Conservation (phyloP, 768 basidiomycete genomes). For the Lactarius hatsudake region DNA sequence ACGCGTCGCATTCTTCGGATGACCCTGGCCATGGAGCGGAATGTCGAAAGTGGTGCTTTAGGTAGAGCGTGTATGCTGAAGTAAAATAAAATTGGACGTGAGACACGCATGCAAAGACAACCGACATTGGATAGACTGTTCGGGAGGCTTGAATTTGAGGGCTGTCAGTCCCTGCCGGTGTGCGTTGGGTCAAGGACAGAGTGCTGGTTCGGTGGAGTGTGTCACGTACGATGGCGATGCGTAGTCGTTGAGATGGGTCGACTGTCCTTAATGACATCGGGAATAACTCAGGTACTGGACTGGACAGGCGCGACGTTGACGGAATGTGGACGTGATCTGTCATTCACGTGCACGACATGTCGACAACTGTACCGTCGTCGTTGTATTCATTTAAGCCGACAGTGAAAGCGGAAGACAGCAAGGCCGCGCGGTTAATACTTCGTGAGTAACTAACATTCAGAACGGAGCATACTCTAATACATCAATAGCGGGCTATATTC, state of each 20-base stretch:
- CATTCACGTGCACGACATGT: background rate
- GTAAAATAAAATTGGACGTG: background rate
- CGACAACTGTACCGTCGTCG: background rate
- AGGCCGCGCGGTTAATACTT: background rate
- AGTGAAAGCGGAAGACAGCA: background rate
- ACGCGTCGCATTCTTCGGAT: conserved; percentile 11
- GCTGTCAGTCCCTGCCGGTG: conserved; percentile 9
- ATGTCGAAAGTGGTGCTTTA: conserved; percentile 8
- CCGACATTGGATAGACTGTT: conserved; percentile 12
- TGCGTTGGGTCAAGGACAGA: background rate
- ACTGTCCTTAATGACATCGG: background rate
- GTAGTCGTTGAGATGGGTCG: conserved; percentile 7
- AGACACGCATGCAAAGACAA: background rate
- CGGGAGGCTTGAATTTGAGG: conserved; percentile 17
- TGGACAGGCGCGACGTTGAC: background rate
- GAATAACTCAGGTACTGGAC: background rate
- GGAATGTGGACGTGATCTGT: conserved; percentile 1
- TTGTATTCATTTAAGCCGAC: background rate
- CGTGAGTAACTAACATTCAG: background rate
- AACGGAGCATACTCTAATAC: conserved; percentile 1
- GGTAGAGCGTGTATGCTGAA: conserved; percentile 17
- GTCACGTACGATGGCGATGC: conserved; percentile 18
- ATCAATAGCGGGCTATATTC: conserved; percentile 18
- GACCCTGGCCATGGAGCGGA: background rate
- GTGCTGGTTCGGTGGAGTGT: background rate